Evolutionary conservation across 2,329 filamentous ascomycete species (phyloP).

Genomic region (Trichoderma arundinaceum): DNA sequence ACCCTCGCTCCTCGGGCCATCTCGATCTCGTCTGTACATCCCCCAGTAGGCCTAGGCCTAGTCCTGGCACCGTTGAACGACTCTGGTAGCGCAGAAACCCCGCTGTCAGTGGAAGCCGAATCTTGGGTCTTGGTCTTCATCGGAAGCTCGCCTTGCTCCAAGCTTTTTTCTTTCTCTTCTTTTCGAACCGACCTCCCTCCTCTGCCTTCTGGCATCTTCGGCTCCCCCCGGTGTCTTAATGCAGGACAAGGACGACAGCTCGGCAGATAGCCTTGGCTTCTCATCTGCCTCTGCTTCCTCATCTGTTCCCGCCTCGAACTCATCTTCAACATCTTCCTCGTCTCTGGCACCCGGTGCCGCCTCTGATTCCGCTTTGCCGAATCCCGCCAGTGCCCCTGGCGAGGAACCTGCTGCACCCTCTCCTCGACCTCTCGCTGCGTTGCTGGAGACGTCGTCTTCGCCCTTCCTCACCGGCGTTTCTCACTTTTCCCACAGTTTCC

Average conservation of each 20-base stretch:
- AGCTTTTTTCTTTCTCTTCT: background rate
- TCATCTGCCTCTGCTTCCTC: conserved; percentile 27
- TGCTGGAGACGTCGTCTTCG: conserved; percentile 1
- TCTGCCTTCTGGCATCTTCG: conserved; percentile 22
- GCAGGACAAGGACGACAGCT: conserved; percentile 38
- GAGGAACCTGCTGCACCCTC: conserved; percentile 22
- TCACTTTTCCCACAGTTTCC: conserved; percentile 21
- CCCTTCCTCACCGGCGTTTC: background rate
- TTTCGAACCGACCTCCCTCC: conserved; percentile 3
- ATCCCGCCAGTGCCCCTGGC: background rate
- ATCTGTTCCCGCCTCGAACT: conserved; percentile 10
- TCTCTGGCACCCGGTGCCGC: conserved; percentile 3
- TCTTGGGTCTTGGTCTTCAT: conserved; percentile 28
- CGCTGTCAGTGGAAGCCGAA: conserved; percentile 22
- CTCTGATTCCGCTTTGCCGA: conserved; percentile 9
- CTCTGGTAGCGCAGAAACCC: conserved; percentile 24
- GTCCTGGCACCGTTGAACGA: conserved; percentile 10
- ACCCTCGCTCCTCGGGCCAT: conserved; percentile 26
- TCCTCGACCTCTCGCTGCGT: conserved; percentile 13
- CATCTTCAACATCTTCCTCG: conserved; percentile 30
- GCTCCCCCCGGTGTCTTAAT: conserved; percentile 41
- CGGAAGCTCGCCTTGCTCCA: conserved; percentile 18
- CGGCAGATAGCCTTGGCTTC: conserved; percentile 31
- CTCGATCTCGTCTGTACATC: conserved; percentile 28
- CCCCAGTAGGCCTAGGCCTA: conserved; percentile 25